Base-by-base conservation (phyloP, 2,329 filamentous ascomycete species). In the Fusarium oxysporum region DNA sequence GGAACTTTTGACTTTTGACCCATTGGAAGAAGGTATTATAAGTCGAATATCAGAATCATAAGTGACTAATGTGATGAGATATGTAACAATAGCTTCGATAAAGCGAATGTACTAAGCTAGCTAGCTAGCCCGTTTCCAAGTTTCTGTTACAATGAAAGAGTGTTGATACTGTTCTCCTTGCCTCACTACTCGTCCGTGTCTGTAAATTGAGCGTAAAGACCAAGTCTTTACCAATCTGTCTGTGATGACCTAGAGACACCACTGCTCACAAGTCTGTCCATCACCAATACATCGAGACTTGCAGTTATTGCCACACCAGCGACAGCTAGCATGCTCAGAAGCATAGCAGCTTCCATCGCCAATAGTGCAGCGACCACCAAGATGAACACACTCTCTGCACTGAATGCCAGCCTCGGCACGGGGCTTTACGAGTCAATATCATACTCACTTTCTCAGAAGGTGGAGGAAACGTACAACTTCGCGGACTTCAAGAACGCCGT, bases 291-390 rank as follows among this genome's bases (percentile, higher is more conserved):
- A 35, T 21, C 30, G 30, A 47, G 30, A 57, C 40, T 35, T 57
- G 54, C 54, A 40, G 30, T n/a, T 28, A 12, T 60, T 47, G 7
- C 40, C 54, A 35, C 54, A 57, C 40, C 54, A 57, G 5, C 30
- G 38, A 14, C 54, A 57, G 6, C 47, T 50, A 50, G 47, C 47
- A 50, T 50, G 30, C 11, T 50, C 30, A 23, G 30, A n/a, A 57
- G 54, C 54, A 6, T 57, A 50, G 40, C 54, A 57, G 32, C 54
- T 57, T 35, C 54, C 54, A 47, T 57, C 40, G 4, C 32, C 54
- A 10, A 57, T 57, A 32, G 54, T 47, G 23, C 40, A 57, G 13
- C 40, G 54, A 4, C 54, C 54, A n/a, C 54, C 40, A 7, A 47
- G 40, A 28, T 57, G 30, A 47, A 57, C 54, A n/a, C 40, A 57